phyloP scores from a whole-genome alignment of 2,329 filamentous ascomycete genomes.

The Pseudogymnoascus sp. region DNA sequence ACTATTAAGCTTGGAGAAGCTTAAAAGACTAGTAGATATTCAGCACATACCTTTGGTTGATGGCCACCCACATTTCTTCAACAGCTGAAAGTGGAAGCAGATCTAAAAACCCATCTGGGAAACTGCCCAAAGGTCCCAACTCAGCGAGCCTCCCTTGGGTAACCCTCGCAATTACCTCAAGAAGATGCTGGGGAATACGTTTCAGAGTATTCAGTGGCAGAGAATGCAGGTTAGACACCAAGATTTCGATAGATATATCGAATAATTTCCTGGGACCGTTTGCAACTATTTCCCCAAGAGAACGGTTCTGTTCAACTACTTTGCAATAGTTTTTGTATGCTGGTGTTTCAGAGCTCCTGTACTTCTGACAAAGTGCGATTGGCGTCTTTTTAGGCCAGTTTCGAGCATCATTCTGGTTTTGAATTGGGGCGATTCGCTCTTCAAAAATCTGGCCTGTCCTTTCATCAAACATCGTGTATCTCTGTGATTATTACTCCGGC shows the following conservation, averaged over 20 bases:
- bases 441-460: constrained; percentile 23
- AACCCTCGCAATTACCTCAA: not conserved
- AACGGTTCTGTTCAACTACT: not conserved
- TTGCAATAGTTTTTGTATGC: constrained; percentile 1
- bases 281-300: not conserved
- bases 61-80: constrained; percentile 18
- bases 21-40: not conserved
- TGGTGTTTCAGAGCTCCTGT: constrained; percentile 9
- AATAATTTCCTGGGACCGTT: constrained; percentile 20
- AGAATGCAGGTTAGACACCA: constrained; percentile 18
- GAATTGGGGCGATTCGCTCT: constrained; percentile 18
- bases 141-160: not conserved
- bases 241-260: constrained; percentile 17
- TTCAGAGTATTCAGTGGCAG: constrained; percentile 18
- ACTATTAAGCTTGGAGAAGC: not conserved
- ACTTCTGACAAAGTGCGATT: constrained; percentile 12
- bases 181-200: constrained; percentile 15
- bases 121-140: not conserved
- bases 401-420: constrained; percentile 12
- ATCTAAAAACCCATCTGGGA: not conserved
- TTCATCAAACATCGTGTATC: constrained; percentile 18
- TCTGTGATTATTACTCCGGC: not conserved
- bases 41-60: constrained; percentile 18
- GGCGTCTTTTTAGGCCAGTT: constrained; percentile 17
- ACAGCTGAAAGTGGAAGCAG: constrained; percentile 9